Evolutionary conservation across 176 grass and related monocot species (phyloP), one percentile per base, ranked within the genome.

Genomic region (Rhipidocladum racemiflorum): DNA sequence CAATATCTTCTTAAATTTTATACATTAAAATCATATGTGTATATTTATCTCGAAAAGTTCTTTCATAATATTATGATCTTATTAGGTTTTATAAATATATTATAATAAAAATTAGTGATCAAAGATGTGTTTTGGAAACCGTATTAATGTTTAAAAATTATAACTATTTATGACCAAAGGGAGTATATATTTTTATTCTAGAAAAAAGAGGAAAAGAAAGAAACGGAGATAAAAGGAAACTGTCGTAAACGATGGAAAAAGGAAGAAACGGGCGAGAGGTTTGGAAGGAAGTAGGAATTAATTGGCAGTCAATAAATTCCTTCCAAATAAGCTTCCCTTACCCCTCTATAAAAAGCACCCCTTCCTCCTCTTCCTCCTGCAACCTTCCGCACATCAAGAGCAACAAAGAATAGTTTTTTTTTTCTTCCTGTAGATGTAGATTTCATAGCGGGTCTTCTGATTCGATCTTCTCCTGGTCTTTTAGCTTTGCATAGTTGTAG

Each of bases 281-380:
- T 0, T 54, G 54, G 48, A 77, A 32, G 25, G 54, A 40, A 50
- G 39, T 40, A 10, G n/a, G 72, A 14, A 44, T 60, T 27, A 40
- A 84, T 87, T 84, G 65, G 78, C 65, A 66, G 77, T 48, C 70
- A 72, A 85, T 76, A 62, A 75, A 60, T 42, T 1, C 83, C 57
- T 66, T 53, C 69, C 77, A 13, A 73, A 56, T 15, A 34, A 24
- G 38, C 38, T n/a, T 42, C 32, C 23, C 39, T 24, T 9, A 1
- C 6, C 34, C 78, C 38, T 68, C 82, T 92, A 86, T 92, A 92
- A 92, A 86, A 89, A 75, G 24, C 27, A 61, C 13, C 46, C 79
- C 80, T 60, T 65, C 55, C 2, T 65, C 83, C 16, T 32, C 80
- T 60, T 65, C 55, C 2, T 65, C 83, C 16, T 32, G 9, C 2